phyloP scores from a whole-genome alignment of 1,284 basidiomycete species.

The Chondrostereum purpureum region DNA sequence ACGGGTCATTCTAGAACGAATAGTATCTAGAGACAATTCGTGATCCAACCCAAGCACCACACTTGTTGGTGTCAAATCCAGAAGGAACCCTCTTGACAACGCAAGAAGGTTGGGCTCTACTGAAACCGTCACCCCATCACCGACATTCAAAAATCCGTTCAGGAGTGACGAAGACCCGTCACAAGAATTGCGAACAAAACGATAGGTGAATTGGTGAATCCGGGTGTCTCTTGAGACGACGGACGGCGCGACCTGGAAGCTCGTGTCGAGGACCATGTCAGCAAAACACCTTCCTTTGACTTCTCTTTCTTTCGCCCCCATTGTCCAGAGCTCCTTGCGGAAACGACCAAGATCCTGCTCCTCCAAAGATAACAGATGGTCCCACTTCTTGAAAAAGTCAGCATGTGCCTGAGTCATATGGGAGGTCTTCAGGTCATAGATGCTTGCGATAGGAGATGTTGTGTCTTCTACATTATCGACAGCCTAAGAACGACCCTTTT shows the following conservation, averaged over 20 bases:
- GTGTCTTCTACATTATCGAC: constrained; percentile 58
- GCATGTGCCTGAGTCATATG: constrained; percentile 70
- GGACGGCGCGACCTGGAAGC: constrained; percentile 21
- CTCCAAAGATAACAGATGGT: constrained; percentile 80
- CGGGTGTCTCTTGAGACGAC: constrained; percentile 26
- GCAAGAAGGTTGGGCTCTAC: constrained; percentile 82
- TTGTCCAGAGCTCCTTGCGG: constrained; percentile 91
- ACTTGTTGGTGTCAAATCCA: constrained; percentile 57
- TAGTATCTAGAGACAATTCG: constrained; percentile 51
- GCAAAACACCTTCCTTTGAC: constrained; percentile 75
- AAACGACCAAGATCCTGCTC: constrained; percentile 82
- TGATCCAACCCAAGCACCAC: constrained; percentile 82
- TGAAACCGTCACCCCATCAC: constrained; percentile 82
- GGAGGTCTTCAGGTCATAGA: constrained; percentile 74
- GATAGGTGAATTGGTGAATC: constrained; percentile 62
- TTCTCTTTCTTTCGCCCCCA: constrained; percentile 77
- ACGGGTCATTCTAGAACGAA: constrained; percentile 35
- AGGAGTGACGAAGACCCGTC: constrained; percentile 44
- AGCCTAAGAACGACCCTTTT: constrained; percentile 40
- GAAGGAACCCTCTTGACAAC: constrained; percentile 79
- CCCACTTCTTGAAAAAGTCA: constrained; percentile 90
- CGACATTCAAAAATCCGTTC: constrained; percentile 70
- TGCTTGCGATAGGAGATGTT: constrained; percentile 64
- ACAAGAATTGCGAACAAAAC: constrained; percentile 15
- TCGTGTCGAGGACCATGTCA: constrained; percentile 63